Percentiles rank a stretch among this genome's conserved stretches.
Conservation (phyloP, 768 basidiomycete species). For the Auriscalpium orientale region DNA sequence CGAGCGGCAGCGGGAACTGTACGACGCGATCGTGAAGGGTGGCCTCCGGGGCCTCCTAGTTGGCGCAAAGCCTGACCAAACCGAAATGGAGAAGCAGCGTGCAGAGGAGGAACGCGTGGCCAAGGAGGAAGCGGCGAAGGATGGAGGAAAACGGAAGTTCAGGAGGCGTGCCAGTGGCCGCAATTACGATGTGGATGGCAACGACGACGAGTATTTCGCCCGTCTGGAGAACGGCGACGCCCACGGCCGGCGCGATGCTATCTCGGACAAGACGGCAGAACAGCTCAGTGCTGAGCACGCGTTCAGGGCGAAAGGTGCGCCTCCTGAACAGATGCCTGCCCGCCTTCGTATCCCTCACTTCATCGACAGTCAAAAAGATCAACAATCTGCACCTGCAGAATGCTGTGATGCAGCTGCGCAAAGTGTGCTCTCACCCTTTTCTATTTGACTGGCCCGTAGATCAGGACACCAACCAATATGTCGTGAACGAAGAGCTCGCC, state of each 20-base stretch:
- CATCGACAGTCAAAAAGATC: slow-evolving; percentile 59
- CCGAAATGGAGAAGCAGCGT: slow-evolving; percentile 16
- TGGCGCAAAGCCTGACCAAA: slow-evolving; percentile 24
- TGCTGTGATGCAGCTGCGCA: slow-evolving; percentile 89
- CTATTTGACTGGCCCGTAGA: slow-evolving; percentile 81
- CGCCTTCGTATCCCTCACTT: background rate
- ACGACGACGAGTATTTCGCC: slow-evolving; percentile 62
- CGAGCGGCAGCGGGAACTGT: slow-evolving; percentile 73
- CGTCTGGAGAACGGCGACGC: slow-evolving; percentile 45
- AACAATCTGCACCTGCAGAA: slow-evolving; percentile 95
- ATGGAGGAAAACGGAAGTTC: slow-evolving; percentile 22
- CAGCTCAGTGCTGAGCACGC: slow-evolving; percentile 53
- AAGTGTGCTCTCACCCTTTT: slow-evolving; percentile 92
- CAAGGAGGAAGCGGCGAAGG: slow-evolving; percentile 15
- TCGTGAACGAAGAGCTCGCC: slow-evolving; percentile 74
- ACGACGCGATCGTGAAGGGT: slow-evolving; percentile 70
- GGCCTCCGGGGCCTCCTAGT: slow-evolving; percentile 54
- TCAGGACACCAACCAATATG: slow-evolving; percentile 46
- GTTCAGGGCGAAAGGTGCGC: slow-evolving; percentile 30
- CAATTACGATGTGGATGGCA: slow-evolving; percentile 46
- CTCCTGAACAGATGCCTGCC: background rate
- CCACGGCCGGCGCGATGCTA: slow-evolving; percentile 26
- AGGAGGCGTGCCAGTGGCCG: slow-evolving; percentile 27
- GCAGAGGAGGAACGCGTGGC: slow-evolving; percentile 25
- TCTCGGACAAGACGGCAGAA: slow-evolving; percentile 39